Conservation (phyloP, 2,329 filamentous ascomycete species). For the Sphaerostilbella broomeana region DNA sequence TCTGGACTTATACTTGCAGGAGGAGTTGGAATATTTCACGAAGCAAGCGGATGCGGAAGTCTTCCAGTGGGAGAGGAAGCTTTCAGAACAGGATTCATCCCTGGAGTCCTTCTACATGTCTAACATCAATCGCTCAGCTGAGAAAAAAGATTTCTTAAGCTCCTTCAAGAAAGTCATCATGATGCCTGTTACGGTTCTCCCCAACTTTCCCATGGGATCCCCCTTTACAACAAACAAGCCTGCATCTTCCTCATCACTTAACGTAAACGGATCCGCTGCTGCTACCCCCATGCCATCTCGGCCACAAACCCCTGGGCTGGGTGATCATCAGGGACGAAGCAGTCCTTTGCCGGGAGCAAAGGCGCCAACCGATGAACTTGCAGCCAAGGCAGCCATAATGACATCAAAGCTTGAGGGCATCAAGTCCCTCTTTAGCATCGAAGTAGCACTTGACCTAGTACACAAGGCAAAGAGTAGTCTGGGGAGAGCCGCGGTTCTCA, state of each 20-base stretch:
- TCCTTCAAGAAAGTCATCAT: slow-evolving; percentile 99
- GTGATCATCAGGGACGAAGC: slow-evolving; percentile 28
- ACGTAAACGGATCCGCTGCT: slow-evolving; percentile 22
- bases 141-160: slow-evolving; percentile 91
- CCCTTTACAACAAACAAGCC: slow-evolving; percentile 47
- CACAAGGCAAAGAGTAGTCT: slow-evolving; percentile 83
- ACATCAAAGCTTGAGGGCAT: slow-evolving; percentile 91
- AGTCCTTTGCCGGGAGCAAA: slow-evolving; percentile 45
- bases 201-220: slow-evolving; percentile 56
- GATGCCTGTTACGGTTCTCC: slow-evolving; percentile 92
- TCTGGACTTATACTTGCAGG: slow-evolving; percentile 85
- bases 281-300: slow-evolving; percentile 37
- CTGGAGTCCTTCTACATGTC: slow-evolving; percentile 95
- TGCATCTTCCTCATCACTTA: slow-evolving; percentile 16
- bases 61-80: slow-evolving; percentile 79
- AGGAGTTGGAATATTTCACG: slow-evolving; percentile 83
- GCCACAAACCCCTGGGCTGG: slow-evolving; percentile 41
- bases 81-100: slow-evolving; percentile 83
- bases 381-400: slow-evolving; percentile 97
- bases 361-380: slow-evolving; percentile 82
- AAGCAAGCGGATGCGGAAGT: slow-evolving; percentile 71
- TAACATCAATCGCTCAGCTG: slow-evolving; percentile 86
- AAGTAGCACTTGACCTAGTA: slow-evolving; percentile 83
- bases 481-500: slow-evolving; percentile 77
- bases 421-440: slow-evolving; percentile 90